Conservation (phyloP, 2,329 filamentous ascomycete genomes). For the Cordyceps cateniannulata region DNA sequence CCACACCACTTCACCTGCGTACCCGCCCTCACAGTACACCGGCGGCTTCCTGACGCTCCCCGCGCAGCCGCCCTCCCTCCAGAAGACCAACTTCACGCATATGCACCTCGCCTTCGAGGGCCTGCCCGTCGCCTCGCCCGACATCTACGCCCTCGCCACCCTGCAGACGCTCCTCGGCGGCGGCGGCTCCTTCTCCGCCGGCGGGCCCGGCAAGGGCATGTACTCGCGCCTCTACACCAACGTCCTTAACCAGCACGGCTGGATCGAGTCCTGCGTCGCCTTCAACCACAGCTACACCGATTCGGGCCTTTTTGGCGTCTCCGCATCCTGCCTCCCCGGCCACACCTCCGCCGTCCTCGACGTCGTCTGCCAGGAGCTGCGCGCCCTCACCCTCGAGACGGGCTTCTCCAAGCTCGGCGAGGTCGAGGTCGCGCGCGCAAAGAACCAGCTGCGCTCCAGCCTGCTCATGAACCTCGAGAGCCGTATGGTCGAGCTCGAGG, state of each 20-base stretch:
- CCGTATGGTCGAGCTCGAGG: slow-evolving; percentile 95
- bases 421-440: slow-evolving; percentile 81
- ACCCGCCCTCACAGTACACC: slow-evolving; percentile 72
- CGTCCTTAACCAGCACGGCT: slow-evolving; percentile 93
- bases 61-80: slow-evolving; percentile 70
- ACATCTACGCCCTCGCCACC: slow-evolving; percentile 94
- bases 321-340: slow-evolving; percentile 73
- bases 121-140: slow-evolving; percentile 78
- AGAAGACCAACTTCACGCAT: slow-evolving; percentile 75
- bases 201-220: slow-evolving; percentile 97
- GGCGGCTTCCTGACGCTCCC: slow-evolving; percentile 88
- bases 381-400: slow-evolving; percentile 66
- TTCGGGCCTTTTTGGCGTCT: slow-evolving; percentile 90
- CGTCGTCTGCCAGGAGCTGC: slow-evolving; percentile 88
- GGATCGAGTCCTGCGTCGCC: slow-evolving; percentile 91
- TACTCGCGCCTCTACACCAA: slow-evolving; percentile 97
- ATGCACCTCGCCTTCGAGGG: slow-evolving; percentile 96
- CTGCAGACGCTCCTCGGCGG: slow-evolving; percentile 93
- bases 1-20: slow-evolving; percentile 41
- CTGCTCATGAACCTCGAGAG: slow-evolving; percentile 97
- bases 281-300: slow-evolving; percentile 99
- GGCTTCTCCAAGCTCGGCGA: slow-evolving; percentile 67
- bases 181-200: slow-evolving; percentile 92
- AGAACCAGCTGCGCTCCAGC: slow-evolving; percentile 88
- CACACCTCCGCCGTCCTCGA: slow-evolving; percentile 81